phyloP scores from a whole-genome alignment of 306 rosid genomes.

The Lotus japonicus region DNA sequence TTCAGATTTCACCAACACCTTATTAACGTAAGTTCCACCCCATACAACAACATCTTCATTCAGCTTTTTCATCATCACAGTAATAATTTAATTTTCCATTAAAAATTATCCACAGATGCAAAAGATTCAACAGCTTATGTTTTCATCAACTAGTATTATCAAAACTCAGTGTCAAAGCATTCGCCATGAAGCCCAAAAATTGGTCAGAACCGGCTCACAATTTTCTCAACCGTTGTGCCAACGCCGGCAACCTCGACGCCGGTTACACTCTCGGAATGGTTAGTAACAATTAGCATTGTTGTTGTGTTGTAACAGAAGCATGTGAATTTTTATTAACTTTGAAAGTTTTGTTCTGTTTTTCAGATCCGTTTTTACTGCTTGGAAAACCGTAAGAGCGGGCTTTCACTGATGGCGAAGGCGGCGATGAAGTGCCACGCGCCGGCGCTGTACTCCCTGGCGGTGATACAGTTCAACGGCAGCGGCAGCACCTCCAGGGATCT shows the following conservation, averaged over 20 bases:
- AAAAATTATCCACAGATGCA: constrained; percentile 53
- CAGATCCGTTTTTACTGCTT: constrained; percentile 83
- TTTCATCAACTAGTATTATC: constrained; percentile 50
- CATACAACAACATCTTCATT: too few relatives aligned
- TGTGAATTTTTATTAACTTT: not conserved
- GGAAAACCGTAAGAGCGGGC: constrained; percentile 49
- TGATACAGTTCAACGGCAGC: constrained; percentile 85
- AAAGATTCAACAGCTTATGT: constrained; percentile 46
- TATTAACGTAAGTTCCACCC: constrained; percentile 50
- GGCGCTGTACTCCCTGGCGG: constrained; percentile 75
- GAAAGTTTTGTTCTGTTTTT: not conserved
- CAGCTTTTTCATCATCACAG: too few relatives aligned
- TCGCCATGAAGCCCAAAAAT: constrained; percentile 35
- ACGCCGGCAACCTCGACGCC: constrained; percentile 76
- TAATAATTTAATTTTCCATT: not conserved
- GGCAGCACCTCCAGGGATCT: constrained; percentile 57
- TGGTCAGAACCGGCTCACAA: constrained; percentile 50
- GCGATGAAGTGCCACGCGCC: constrained; percentile 57
- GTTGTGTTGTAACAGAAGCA: not conserved
- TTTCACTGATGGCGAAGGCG: constrained; percentile 65
- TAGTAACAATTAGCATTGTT: not conserved
- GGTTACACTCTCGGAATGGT: constrained; percentile 93
- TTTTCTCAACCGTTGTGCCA: constrained; percentile 52
- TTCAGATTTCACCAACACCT: constrained; percentile 40
- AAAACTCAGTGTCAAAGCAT: constrained; percentile 38